These are phyloP conservation scores for Helicocarpus griseus DNA, from an alignment of 2,329 filamentous ascomycete genomes.

Conservation along the genomic window DNA sequence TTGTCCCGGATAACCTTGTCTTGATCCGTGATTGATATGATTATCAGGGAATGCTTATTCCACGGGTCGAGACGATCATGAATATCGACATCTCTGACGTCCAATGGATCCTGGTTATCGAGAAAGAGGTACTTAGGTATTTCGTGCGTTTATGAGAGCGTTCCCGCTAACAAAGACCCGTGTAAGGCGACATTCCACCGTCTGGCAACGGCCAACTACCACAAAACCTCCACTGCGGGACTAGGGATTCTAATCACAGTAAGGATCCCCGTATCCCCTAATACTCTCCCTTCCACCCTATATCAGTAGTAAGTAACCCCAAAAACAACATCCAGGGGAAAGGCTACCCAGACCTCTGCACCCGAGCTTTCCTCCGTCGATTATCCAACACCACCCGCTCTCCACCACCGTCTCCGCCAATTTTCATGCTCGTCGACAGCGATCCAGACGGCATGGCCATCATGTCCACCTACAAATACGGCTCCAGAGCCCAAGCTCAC, in stretches of 20 bases:
- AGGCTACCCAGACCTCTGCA: conserved; percentile 54
- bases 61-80: conserved; percentile 37
- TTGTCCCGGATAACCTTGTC: not conserved
- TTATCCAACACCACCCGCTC: conserved; percentile 28
- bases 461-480: conserved; percentile 53
- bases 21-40: conserved; percentile 15
- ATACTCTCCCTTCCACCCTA: not conserved
- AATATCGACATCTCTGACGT: conserved; percentile 36
- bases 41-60: conserved; percentile 45
- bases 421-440: conserved; percentile 49
- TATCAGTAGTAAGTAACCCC: not conserved
- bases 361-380: conserved; percentile 43
- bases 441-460: conserved; percentile 57
- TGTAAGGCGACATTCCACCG: conserved; percentile 50
- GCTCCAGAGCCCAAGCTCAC: conserved; percentile 46
- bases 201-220: conserved; percentile 40
- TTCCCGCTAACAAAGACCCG: not conserved
- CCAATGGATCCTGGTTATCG: conserved; percentile 52
- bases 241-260: conserved; percentile 50
- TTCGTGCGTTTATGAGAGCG: not conserved
- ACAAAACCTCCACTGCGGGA: conserved; percentile 30
- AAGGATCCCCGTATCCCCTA: conserved; percentile 12
- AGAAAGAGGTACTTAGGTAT: conserved; percentile 47
- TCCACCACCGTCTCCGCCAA: conserved; percentile 22
- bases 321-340: conserved; percentile 41